Percentiles rank a stretch among this genome's conserved stretches.
These are phyloP conservation scores for Akebia trifoliata DNA, from an alignment of 164 flowering plant genomes.

Conservation along the genomic window DNA sequence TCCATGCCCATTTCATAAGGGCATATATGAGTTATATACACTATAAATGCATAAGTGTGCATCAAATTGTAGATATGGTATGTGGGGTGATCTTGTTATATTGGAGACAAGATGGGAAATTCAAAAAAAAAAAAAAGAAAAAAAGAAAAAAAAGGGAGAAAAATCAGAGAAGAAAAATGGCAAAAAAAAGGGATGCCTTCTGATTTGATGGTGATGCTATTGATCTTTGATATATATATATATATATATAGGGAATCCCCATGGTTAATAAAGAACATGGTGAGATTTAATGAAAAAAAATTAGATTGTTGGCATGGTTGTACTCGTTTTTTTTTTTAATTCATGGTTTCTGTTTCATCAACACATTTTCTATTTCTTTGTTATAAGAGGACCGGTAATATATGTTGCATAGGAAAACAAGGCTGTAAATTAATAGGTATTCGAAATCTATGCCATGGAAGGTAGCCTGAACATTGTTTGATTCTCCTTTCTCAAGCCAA, in stretches of 20 bases:
- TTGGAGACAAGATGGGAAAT: neutral
- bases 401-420: too few species aligned
- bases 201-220: too few species aligned
- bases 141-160: too few species aligned
- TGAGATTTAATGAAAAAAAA: slow-evolving; percentile 28
- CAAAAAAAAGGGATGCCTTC: too few species aligned
- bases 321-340: neutral
- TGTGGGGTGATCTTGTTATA: neutral
- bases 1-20: neutral
- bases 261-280: slow-evolving; percentile 32
- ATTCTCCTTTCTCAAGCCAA: too few species aligned
- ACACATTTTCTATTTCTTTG: neutral
- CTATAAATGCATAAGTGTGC: neutral
- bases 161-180: too few species aligned
- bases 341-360: neutral
- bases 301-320: neutral
- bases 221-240: neutral
- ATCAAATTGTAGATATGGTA: neutral
- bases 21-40: neutral
- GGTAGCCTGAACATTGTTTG: too few species aligned
- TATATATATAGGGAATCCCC: slow-evolving; percentile 33
- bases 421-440: too few species aligned
- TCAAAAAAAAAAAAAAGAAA: too few species aligned
- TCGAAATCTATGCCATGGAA: too few species aligned
- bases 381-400: too few species aligned